Evolutionary conservation across 2,329 filamentous ascomycete species (phyloP), one percentile per base, ranked within the genome.

Genomic region (Cadophora malorum): DNA sequence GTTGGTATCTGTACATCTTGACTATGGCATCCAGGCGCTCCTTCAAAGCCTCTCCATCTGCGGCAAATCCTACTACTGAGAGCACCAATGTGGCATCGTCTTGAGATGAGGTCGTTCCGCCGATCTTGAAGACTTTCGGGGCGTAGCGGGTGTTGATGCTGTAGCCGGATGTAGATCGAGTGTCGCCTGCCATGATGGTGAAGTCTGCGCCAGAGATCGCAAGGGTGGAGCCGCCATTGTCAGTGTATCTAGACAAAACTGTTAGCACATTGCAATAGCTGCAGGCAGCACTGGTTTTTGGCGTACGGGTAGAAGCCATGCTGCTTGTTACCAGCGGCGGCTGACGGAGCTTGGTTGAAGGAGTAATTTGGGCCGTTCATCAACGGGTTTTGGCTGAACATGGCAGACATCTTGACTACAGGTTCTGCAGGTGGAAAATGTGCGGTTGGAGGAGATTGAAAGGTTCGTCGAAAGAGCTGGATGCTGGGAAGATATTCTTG

Each of bases 1-100:
- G 95, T 80, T 96, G 94, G 85, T 97, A 97, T 77, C 92, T 92
- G 88, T 98, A 98, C 91, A 98, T 97, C 86, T 97, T 98, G 85
- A 96, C 96, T 78, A 97, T 89, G 71, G 93, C 90, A 79, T 98
- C 95, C 72, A 98, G 88, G 72, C 93, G 92, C 83, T 98, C 95
- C 81, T 96, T 95, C 75, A 99, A 85, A 45, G 96, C 95, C 76
- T 94, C 90, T 69, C 96, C 96, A 80, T 99, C 96, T 71, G 96
- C 96, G 16, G 94, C 93, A 79, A 97, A 99, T 58, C 96, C 96
- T 53, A 97, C 95, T 0, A 99, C 95, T 1, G 94, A 96, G 60
- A 99, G 87, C 19, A 98, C 88, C 76, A 99, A 92, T 65, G 89
- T 92, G 63, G 93, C 92, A 75, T 94, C 93, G 69, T 91, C 88